These are phyloP conservation scores for Metschnikowia drakensbergensis DNA, from an alignment of 805 yeast species.

Conservation along the genomic window DNA sequence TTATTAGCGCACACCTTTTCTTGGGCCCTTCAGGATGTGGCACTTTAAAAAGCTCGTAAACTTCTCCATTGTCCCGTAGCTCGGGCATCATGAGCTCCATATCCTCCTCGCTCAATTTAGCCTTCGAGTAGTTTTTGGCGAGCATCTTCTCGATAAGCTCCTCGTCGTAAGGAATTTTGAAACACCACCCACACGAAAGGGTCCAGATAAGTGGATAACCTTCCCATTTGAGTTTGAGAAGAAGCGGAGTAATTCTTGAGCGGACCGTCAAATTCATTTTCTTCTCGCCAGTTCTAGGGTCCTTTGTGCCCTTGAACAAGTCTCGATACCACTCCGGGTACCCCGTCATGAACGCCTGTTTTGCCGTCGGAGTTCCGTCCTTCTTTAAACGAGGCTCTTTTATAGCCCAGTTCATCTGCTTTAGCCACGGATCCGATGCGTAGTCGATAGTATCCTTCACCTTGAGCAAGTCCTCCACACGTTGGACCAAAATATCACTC, in stretches of 20 bases:
- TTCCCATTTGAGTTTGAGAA: slow-evolving; percentile 82
- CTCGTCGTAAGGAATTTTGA: slow-evolving; percentile 51
- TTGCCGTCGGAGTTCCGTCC: slow-evolving; percentile 62
- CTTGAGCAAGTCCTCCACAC: slow-evolving; percentile 58
- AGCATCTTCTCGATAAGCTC: slow-evolving; percentile 25
- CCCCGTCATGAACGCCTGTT: slow-evolving; percentile 77
- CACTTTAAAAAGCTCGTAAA: slow-evolving; percentile 54
- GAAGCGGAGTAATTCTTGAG: slow-evolving; percentile 70
- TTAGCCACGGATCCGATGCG: slow-evolving; percentile 79
- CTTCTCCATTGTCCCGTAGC: slow-evolving; percentile 21
- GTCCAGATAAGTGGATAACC: slow-evolving; percentile 80
- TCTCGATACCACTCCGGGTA: slow-evolving; percentile 91
- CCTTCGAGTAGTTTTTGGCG: slow-evolving; percentile 36
- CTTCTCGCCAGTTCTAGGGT: slow-evolving; percentile 27
- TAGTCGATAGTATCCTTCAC: slow-evolving; percentile 28
- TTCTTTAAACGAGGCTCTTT: slow-evolving; percentile 59
- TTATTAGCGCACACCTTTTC: slow-evolving; percentile 66
- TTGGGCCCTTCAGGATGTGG: slow-evolving; percentile 86
- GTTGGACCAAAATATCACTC: slow-evolving; percentile 49
- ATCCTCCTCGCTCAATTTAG: slow-evolving; percentile 30
- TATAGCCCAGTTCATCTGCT: slow-evolving; percentile 84
- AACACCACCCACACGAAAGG: slow-evolving; percentile 83
- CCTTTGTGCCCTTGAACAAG: slow-evolving; percentile 33
- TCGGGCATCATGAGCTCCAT: slow-evolving; percentile 21
- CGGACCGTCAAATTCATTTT: slow-evolving; percentile 63